Conservation (phyloP, 495 filamentous ascomycete species). For the Penicillium goetzii region DNA sequence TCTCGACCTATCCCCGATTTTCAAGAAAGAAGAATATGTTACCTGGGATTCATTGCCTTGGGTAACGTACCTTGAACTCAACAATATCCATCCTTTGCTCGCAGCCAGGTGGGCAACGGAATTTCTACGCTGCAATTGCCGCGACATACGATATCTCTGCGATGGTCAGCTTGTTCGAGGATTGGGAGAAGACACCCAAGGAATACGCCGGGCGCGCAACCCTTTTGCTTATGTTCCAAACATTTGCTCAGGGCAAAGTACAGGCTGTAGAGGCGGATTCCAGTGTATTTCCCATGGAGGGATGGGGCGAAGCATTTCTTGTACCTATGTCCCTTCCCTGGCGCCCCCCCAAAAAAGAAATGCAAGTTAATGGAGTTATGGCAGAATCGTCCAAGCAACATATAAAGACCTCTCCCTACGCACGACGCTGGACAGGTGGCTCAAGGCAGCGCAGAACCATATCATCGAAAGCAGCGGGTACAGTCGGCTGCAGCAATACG, state of each 20-base stretch:
- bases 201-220: background rate
- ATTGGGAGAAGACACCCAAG: background rate
- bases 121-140: background rate
- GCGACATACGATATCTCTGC: background rate
- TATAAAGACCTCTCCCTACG: too few relatives aligned
- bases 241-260: background rate
- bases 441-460: background rate
- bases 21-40: background rate
- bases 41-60: background rate
- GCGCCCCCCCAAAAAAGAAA: too few relatives aligned
- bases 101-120: background rate
- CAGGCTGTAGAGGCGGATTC: background rate
- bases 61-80: background rate
- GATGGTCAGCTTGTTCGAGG: background rate
- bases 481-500: background rate
- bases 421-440: background rate
- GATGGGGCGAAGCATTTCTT: constrained; percentile 2
- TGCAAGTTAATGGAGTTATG: too few relatives aligned
- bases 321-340: background rate
- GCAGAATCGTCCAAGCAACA: background rate
- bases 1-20: too few relatives aligned
- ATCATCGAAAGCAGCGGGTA: background rate
- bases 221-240: background rate
- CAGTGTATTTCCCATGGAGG: constrained; percentile 2
- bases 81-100: background rate